phyloP scores from a whole-genome alignment of 768 basidiomycete genomes.

The Suillus subluteus region DNA sequence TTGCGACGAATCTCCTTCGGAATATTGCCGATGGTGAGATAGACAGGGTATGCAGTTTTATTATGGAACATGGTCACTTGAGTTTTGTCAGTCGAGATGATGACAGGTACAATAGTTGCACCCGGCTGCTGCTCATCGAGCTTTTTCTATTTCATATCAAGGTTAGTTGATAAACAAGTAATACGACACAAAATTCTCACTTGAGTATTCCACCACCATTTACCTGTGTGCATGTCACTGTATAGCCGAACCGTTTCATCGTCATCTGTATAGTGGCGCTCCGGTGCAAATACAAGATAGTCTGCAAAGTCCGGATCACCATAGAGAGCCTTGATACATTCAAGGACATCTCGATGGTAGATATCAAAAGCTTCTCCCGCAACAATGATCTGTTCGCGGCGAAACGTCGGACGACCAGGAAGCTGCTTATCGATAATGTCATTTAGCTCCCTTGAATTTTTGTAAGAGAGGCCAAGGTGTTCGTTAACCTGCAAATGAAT shows the following conservation, averaged over 20 bases:
- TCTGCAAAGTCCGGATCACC: constrained; percentile 36
- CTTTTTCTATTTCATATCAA: too few relatives aligned
- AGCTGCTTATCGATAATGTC: constrained; percentile 36
- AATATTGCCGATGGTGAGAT: too few relatives aligned
- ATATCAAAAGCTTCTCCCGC: constrained; percentile 36
- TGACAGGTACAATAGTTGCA: too few relatives aligned
- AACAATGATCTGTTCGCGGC: constrained; percentile 29
- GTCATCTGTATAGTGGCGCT: constrained; percentile 39
- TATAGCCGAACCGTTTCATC: constrained; percentile 32
- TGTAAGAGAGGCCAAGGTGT: constrained; percentile 37
- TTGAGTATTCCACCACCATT: constrained; percentile 58
- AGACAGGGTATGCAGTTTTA: too few relatives aligned
- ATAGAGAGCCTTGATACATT: constrained; percentile 40
- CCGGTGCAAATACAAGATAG: constrained; percentile 38
- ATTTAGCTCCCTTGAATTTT: constrained; percentile 36
- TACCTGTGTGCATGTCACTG: constrained; percentile 48
- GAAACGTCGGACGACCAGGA: constrained; percentile 23
- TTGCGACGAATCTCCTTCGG: too few relatives aligned
- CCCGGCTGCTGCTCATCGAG: too few relatives aligned
- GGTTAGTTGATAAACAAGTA: neutral
- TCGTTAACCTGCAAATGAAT: constrained; percentile 24
- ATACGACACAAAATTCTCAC: constrained; percentile 28
- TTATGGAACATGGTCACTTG: too few relatives aligned
- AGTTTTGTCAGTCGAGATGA: too few relatives aligned
- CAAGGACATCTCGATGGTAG: constrained; percentile 38